phyloP scores from a whole-genome alignment of 306 rosid genomes.

The Lathyrus oleraceus region DNA sequence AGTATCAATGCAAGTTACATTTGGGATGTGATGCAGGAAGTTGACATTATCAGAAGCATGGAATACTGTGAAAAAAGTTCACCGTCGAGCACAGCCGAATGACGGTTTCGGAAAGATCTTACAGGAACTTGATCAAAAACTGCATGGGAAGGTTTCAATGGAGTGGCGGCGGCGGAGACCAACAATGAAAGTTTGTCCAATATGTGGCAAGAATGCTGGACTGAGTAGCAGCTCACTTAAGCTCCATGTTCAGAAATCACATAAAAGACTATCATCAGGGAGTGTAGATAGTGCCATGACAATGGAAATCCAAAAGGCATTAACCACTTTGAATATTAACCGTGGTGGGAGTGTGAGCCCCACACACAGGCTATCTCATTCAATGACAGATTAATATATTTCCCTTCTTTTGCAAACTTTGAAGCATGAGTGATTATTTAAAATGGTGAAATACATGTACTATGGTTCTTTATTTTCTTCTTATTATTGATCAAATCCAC shows the following conservation, averaged over 20 bases:
- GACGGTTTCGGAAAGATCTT: constrained; percentile 84
- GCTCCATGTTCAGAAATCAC: constrained; percentile 91
- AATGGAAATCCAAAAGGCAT: constrained; percentile 82
- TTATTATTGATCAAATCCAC: too few relatives aligned
- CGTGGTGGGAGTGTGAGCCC: constrained; percentile 77
- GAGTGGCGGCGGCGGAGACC: constrained; percentile 94
- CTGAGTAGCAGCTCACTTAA: constrained; percentile 88
- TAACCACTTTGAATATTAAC: constrained; percentile 58
- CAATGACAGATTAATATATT: constrained; percentile 40
- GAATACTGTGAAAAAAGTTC: constrained; percentile 72
- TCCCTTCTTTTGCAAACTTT: background rate
- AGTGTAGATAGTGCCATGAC: constrained; percentile 98
- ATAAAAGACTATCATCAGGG: constrained; percentile 85
- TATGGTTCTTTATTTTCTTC: too few relatives aligned
- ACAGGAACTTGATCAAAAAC: constrained; percentile 57
- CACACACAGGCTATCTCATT: constrained; percentile 56
- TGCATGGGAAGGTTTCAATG: constrained; percentile 79
- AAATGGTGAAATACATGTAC: too few relatives aligned
- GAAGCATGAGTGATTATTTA: too few relatives aligned
- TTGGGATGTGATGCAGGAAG: constrained; percentile 52
- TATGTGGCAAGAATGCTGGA: constrained; percentile 85
- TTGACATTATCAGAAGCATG: constrained; percentile 77
- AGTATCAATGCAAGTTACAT: background rate
- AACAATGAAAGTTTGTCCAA: constrained; percentile 76
- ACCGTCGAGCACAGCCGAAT: constrained; percentile 91